Percentiles rank a stretch among this genome's conserved stretches.
These are phyloP conservation scores for Dactylellina sp. DNA, from an alignment of 2,329 filamentous ascomycete genomes.

Conservation along the genomic window DNA sequence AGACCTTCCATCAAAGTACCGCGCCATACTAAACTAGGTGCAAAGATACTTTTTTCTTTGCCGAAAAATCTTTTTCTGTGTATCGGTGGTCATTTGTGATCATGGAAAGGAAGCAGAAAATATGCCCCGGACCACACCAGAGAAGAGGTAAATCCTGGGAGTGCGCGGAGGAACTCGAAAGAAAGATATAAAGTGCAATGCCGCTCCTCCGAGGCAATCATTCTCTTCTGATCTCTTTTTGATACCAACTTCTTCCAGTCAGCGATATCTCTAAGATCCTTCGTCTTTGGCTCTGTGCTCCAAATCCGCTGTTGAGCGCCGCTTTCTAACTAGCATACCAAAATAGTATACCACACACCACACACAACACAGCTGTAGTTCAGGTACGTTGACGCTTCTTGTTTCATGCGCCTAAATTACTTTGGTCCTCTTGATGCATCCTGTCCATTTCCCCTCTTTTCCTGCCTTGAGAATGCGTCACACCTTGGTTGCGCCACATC, in stretches of 20 bases:
- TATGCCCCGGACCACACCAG: slow-evolving; percentile 29
- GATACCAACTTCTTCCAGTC: slow-evolving; percentile 36
- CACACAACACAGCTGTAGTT: slow-evolving; percentile 32
- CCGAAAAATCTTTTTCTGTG: slow-evolving; percentile 18
- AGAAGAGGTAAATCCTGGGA: slow-evolving; percentile 28
- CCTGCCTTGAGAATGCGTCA: slow-evolving; percentile 29
- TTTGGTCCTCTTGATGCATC: background rate
- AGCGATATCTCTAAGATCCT: slow-evolving; percentile 25
- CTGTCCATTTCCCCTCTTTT: slow-evolving; percentile 12
- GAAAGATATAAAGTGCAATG: slow-evolving; percentile 55
- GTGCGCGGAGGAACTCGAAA: slow-evolving; percentile 5
- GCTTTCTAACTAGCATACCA: slow-evolving; percentile 3
- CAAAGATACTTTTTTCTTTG: slow-evolving; percentile 17
- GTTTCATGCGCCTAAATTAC: slow-evolving; percentile 21
- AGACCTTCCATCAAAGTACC: slow-evolving; percentile 27
- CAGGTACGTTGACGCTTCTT: slow-evolving; percentile 37
- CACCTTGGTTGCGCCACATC: slow-evolving; percentile 23
- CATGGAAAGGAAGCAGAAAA: slow-evolving; percentile 31
- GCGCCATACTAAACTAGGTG: slow-evolving; percentile 15
- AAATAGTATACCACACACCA: slow-evolving; percentile 19
- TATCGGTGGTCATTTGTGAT: slow-evolving; percentile 52
- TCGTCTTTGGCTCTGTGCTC: slow-evolving; percentile 17
- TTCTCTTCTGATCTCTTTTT: slow-evolving; percentile 16
- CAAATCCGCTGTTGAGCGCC: slow-evolving; percentile 14
- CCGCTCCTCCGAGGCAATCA: slow-evolving; percentile 40